phyloP scores from a whole-genome alignment of 257 asterid genomes.

The Euphrasia confusa region DNA sequence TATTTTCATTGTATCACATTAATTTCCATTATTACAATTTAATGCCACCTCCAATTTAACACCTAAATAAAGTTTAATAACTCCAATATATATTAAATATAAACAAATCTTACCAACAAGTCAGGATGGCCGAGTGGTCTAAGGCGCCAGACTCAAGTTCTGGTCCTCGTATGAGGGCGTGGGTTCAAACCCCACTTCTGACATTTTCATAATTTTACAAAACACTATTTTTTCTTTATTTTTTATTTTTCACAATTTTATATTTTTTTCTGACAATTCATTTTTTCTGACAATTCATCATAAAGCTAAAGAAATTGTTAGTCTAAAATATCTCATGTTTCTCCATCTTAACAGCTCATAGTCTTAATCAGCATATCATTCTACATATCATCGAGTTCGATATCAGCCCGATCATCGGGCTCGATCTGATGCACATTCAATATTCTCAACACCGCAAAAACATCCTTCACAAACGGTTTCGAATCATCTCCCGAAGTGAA shows the following conservation, averaged over 20 bases:
- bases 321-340: too few relatives aligned
- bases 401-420: constrained; percentile 24
- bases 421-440: constrained; percentile 43
- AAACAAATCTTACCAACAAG: background rate
- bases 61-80: too few relatives aligned
- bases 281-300: too few relatives aligned
- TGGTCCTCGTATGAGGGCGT: constrained; percentile 79
- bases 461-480: constrained; percentile 42
- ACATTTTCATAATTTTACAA: constrained; percentile 15
- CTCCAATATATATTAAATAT: too few relatives aligned
- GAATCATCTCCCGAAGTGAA: constrained; percentile 58
- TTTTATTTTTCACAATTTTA: too few relatives aligned
- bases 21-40: too few relatives aligned
- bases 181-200: constrained; percentile 86
- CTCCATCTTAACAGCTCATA: too few relatives aligned
- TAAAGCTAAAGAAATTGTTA: too few relatives aligned
- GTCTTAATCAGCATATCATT: background rate
- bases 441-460: constrained; percentile 38
- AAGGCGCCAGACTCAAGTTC: constrained; percentile 99
- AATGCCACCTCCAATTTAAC: too few relatives aligned
- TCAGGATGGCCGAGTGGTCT: constrained; percentile 96
- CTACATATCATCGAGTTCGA: background rate
- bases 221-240: too few relatives aligned
- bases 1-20: too few relatives aligned
- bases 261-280: too few relatives aligned